Base-by-base conservation (phyloP, 2,329 filamentous ascomycete genomes). In the Ophiostoma australiae region DNA sequence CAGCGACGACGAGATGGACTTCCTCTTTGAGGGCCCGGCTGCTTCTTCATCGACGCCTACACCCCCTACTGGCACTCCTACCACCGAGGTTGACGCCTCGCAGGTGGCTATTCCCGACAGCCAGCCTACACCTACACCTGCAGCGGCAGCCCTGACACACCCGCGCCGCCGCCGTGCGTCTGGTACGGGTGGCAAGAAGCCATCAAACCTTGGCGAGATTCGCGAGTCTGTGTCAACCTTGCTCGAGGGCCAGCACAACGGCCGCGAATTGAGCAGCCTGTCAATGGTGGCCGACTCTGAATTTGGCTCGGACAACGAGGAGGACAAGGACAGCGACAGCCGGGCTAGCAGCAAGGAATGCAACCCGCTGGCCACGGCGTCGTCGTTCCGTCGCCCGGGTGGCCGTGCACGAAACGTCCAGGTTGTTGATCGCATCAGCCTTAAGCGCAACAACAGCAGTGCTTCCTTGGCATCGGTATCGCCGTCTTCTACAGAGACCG, bases 141-240 rank as follows among this genome's bases (percentile, higher is more conserved):
- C 41, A 0, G 61, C 63, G 8, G n/a, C 69, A 63, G 33, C 61
- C 55, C 27, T 27, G 13, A 37, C 31, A 15, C 68, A 65, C 44
- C 69, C 61, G 13, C 75, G 74, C 68, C 88, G 90, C 69, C 87
- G 90, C 23, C 71, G 71, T n/a, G n/a, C 33, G 8, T 69, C 69
- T 63, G 89, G 87, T 33, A 85, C 84, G 71, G 82, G 82, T 20
- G 84, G 83, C 69, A 87, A 86, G 79, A 93, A 89, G 76, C 92
- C 93, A 0, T 84, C 90, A 5, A 91, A 89, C 23, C 82, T 97
- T 11, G 88, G 89, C 37, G 92, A 97, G 76, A 91, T 97, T 73
- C 89, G 93, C 71, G 88, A 94, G 78, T 92, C 91, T 0, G 82
- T 97, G 7, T 96, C 92, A 4, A 91, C 90, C 78, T 85, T 97